A percentile compares a stretch with the other conserved stretches of the same genome.
These are phyloP conservation scores for Irpex rosettiformis DNA, from an alignment of 1,284 basidiomycete species.

Conservation along the genomic window DNA sequence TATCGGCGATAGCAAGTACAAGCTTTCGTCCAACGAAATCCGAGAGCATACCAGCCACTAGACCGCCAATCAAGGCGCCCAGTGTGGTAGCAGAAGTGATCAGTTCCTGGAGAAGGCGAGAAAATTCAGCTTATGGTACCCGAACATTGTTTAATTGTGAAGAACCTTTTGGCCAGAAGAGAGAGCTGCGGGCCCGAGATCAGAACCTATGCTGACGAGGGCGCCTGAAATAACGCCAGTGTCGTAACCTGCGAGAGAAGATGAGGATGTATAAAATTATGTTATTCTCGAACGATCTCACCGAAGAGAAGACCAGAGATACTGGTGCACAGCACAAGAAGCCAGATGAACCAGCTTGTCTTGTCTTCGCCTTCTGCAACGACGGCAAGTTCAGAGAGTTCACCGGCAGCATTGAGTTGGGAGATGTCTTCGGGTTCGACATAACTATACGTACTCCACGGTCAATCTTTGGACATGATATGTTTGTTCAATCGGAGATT, in stretches of 20 bases:
- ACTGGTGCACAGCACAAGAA: constrained; percentile 60
- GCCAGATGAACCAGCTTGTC: constrained; percentile 70
- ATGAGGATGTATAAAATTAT: background rate
- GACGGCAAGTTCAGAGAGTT: constrained; percentile 58
- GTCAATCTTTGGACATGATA: background rate
- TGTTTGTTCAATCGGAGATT: background rate
- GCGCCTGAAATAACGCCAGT: constrained; percentile 79
- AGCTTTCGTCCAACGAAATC: constrained; percentile 70
- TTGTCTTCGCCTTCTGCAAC: constrained; percentile 68
- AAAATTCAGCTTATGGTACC: background rate
- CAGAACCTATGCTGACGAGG: constrained; percentile 67
- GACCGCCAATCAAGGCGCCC: constrained; percentile 72
- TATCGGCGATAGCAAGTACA: constrained; percentile 68
- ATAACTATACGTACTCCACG: constrained; percentile 13
- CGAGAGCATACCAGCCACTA: constrained; percentile 66
- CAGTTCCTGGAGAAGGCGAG: constrained; percentile 51
- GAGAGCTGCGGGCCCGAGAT: constrained; percentile 58
- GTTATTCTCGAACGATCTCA: constrained; percentile 29
- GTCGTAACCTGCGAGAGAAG: constrained; percentile 60
- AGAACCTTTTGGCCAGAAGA: constrained; percentile 61
- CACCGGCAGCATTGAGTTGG: constrained; percentile 34
- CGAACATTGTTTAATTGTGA: background rate
- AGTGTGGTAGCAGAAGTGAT: constrained; percentile 81
- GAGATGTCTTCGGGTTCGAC: constrained; percentile 22
- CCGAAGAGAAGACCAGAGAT: constrained; percentile 80